Conservation (phyloP, 2,329 filamentous ascomycete genomes). For the Chaetomiaceae sp. region DNA sequence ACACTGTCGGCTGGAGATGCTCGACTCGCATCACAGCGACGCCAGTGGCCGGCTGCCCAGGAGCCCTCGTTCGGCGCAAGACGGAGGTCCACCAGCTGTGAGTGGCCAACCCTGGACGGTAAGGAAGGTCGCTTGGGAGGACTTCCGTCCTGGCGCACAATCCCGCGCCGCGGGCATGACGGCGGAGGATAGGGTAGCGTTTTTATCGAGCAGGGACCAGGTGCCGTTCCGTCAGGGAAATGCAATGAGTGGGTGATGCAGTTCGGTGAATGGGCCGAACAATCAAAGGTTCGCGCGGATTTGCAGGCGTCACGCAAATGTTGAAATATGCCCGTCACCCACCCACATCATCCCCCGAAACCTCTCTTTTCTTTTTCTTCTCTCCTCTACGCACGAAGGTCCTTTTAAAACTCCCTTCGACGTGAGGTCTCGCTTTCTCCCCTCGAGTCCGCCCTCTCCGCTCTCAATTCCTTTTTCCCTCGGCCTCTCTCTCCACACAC, state of each 20-base stretch:
- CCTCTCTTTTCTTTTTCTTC: conserved; percentile 31
- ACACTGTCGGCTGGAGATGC: conserved; percentile 17
- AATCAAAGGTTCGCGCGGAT: background rate
- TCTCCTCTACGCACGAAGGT: conserved; percentile 48
- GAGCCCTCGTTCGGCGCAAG: background rate
- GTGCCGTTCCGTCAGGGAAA: background rate
- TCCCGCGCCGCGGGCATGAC: conserved; percentile 18
- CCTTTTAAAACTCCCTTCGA: conserved; percentile 41
- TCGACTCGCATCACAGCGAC: conserved; percentile 12
- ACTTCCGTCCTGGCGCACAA: conserved; percentile 7
- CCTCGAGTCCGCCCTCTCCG: conserved; percentile 23
- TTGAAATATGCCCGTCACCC: conserved; percentile 29
- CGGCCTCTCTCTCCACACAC: conserved; percentile 6
- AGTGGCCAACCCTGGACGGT: conserved; percentile 12
- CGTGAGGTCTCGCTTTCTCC: conserved; percentile 41
- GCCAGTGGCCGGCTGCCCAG: conserved; percentile 9
- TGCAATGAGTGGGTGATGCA: too few relatives aligned
- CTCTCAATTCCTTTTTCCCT: conserved; percentile 19
- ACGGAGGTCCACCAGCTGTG: conserved; percentile 11
- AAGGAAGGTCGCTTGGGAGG: conserved; percentile 17
- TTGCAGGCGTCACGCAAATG: conserved; percentile 8
- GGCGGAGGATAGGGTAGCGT: conserved; percentile 13
- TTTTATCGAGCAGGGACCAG: conserved; percentile 19
- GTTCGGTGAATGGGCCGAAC: background rate
- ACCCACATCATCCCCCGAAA: conserved; percentile 12